These are phyloP conservation scores for Cladophialophora psammophila DNA, from an alignment of 2,329 filamentous ascomycete species.

Conservation along the genomic window DNA sequence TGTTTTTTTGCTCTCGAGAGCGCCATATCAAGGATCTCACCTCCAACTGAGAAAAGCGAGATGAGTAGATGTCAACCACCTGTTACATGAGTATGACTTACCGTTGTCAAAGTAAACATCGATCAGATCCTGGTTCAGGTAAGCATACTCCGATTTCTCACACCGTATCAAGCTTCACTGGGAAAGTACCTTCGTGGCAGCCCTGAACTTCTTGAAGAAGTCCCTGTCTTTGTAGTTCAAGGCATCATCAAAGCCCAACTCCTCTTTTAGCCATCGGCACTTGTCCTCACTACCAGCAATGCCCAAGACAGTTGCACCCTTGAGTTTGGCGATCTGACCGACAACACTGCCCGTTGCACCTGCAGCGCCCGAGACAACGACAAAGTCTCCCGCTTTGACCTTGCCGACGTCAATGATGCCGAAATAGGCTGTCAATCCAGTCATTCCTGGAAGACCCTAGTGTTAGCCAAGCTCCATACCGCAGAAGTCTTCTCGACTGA, in stretches of 20 bases:
- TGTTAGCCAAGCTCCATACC: not conserved
- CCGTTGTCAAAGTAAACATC: conserved; percentile 76
- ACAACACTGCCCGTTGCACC: conserved; percentile 79
- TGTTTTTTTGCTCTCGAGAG: conserved; percentile 68
- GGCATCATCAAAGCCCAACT: conserved; percentile 71
- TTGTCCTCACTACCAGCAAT: conserved; percentile 73
- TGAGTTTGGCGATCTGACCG: conserved; percentile 79
- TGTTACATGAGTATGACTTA: conserved; percentile 13
- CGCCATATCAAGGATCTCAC: conserved; percentile 72
- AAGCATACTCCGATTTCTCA: not conserved
- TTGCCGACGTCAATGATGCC: conserved; percentile 74
- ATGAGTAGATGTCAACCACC: not conserved
- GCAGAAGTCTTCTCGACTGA: not conserved
- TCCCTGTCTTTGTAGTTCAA: conserved; percentile 73
- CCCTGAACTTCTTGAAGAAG: conserved; percentile 67
- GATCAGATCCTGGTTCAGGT: conserved; percentile 54
- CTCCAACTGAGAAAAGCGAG: conserved; percentile 59
- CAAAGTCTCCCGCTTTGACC: conserved; percentile 73
- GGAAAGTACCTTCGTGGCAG: conserved; percentile 58
- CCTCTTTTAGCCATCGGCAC: conserved; percentile 68
- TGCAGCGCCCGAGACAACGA: conserved; percentile 77
- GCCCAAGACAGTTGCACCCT: conserved; percentile 70
- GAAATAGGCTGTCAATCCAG: conserved; percentile 78
- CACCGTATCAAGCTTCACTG: not conserved
- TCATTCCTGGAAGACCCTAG: conserved; percentile 58